Evolutionary conservation across 495 filamentous ascomycete genomes (phyloP).

Genomic region (Penicillium maclennaniae): DNA sequence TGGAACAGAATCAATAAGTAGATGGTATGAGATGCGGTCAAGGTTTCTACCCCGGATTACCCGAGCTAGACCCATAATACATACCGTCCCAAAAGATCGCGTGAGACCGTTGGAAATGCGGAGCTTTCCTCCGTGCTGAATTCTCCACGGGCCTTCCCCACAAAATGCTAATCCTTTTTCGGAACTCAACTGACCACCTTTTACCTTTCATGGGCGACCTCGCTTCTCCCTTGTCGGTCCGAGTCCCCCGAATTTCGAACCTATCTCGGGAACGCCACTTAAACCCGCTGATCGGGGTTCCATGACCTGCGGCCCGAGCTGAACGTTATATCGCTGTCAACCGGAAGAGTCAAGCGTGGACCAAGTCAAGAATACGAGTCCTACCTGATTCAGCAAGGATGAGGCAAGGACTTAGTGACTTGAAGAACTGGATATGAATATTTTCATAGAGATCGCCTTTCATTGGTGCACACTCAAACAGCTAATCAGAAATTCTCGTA

Average conservation of each 20-base stretch:
- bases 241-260: not conserved
- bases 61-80: not conserved
- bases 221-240: conserved; percentile 1
- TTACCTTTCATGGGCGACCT: not conserved
- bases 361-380: not conserved
- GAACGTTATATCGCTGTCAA: not conserved
- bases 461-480: too few species aligned
- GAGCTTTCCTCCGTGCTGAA: conserved; percentile 24
- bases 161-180: conserved; percentile 16
- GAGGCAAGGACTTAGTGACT: not conserved
- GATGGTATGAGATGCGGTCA: not conserved
- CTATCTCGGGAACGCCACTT: not conserved
- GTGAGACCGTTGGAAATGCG: conserved; percentile 11
- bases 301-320: not conserved
- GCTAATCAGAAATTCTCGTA: too few species aligned
- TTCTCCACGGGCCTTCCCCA: conserved; percentile 25
- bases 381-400: not conserved
- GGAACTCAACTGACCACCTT: not conserved
- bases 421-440: not conserved
- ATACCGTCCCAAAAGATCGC: not conserved
- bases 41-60: not conserved
- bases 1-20: not conserved
- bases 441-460: not conserved
- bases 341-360: not conserved
- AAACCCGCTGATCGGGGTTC: not conserved